phyloP scores from a whole-genome alignment of 495 filamentous ascomycete species.

The Aspergillus hancockii region DNA sequence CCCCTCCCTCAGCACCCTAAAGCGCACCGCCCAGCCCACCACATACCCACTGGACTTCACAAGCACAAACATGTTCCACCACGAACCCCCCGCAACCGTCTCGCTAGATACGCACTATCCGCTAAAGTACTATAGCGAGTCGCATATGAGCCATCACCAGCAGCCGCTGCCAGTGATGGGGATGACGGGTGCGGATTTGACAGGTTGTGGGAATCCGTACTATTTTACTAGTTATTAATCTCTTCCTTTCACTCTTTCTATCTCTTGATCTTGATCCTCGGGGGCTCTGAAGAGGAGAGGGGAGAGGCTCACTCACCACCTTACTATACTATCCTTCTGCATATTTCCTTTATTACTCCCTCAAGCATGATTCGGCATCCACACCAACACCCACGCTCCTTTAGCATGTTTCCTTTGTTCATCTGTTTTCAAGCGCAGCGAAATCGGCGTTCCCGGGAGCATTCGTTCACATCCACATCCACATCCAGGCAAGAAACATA shows the following conservation, averaged over 20 bases:
- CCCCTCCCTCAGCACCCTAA: constrained; percentile 16
- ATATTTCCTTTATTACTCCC: too few species aligned
- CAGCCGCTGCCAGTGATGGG: constrained; percentile 12
- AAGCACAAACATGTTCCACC: constrained; percentile 15
- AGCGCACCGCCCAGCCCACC: constrained; percentile 23
- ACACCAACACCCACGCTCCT: too few species aligned
- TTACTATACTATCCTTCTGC: neutral
- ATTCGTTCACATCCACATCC: neutral
- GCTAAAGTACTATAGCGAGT: constrained; percentile 25
- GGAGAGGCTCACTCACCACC: neutral
- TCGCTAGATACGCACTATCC: constrained; percentile 22
- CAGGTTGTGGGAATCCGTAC: constrained; percentile 27
- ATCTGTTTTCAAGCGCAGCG: neutral
- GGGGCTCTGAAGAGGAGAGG: too few species aligned
- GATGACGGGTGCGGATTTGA: constrained; percentile 12
- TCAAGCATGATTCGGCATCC: too few species aligned
- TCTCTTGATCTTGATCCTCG: too few species aligned
- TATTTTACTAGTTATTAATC: constrained; percentile 24
- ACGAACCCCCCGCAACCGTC: constrained; percentile 18
- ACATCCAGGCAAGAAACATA: neutral
- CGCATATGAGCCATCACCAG: constrained; percentile 14
- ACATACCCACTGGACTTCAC: constrained; percentile 22
- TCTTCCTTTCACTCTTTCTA: constrained; percentile 4
- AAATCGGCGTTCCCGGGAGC: neutral
- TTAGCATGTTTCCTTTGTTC: neutral